phyloP scores from a whole-genome alignment of 139 green algal species.

The Haematococcus lacustris region DNA sequence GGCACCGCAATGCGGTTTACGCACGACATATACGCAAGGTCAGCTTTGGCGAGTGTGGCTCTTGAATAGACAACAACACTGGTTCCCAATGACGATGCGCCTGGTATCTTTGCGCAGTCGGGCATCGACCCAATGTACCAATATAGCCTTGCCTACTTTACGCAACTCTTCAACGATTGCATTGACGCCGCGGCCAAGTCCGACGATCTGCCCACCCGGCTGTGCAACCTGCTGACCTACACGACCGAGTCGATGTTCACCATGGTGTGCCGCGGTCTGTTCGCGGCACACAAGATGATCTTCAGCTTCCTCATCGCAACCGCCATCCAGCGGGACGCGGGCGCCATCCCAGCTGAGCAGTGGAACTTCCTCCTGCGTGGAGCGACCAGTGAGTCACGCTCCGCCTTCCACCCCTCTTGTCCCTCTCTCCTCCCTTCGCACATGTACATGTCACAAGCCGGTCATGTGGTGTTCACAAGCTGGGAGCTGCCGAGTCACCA shows the following conservation, averaged over 20 bases:
- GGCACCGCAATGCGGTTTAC: too few species aligned
- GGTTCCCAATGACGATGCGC: too few species aligned
- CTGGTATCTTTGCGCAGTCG: conserved; percentile 11
- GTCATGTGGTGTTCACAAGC: too few species aligned
- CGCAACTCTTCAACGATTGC: conserved; percentile 62
- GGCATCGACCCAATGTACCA: conserved; percentile 76
- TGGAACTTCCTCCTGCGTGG: conserved; percentile 71
- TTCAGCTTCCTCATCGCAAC: conserved; percentile 66
- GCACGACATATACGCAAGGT: too few species aligned
- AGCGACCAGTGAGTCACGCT: background rate
- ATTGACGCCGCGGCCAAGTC: conserved; percentile 43
- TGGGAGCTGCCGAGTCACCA: too few species aligned
- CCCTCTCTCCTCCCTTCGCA: too few species aligned
- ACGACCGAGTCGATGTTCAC: conserved; percentile 60
- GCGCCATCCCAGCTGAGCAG: conserved; percentile 30
- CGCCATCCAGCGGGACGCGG: conserved; percentile 29
- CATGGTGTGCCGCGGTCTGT: conserved; percentile 59
- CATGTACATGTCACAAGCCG: too few species aligned
- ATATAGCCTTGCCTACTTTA: conserved; percentile 59
- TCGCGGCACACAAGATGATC: conserved; percentile 71
- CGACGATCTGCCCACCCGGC: conserved; percentile 37
- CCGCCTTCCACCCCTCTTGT: too few species aligned
- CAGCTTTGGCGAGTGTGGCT: too few species aligned
- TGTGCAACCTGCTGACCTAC: conserved; percentile 49
- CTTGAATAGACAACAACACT: too few species aligned